Evolutionary conservation across 2,329 filamentous ascomycete species (phyloP), one percentile per base, ranked within the genome.

Genomic region (Colletotrichum costaricense): DNA sequence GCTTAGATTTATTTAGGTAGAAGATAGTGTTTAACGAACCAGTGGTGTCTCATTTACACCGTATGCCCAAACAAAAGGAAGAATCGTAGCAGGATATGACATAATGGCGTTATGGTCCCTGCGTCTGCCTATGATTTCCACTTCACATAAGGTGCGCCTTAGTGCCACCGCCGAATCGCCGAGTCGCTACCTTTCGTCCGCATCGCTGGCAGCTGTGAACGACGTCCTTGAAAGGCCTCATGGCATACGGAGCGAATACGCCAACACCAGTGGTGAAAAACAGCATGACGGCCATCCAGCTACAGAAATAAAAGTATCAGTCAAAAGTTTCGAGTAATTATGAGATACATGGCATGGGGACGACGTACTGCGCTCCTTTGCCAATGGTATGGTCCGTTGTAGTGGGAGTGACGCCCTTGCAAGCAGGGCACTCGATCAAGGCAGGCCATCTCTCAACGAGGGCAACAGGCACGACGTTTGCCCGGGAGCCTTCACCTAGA

Each of bases 251-350:
- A 8, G 73, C 46, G 54, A 74, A 71, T 8, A 69, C 63, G 7
- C 70, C 70, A 12, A 75, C 11, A 1, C 57, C 73, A 22, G 73
- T 75, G n/a, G 62, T 64, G 66, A 59, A 67, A 24, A 75, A 75
- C 58, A 75, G 57, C 55, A 75, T 63, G 11, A 57, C 63, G 7
- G 73, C 73, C 73, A 75, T 74, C 62, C 64, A 63, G 67, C 71
- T 75, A n/a, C 1, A 35, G 2, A n/a, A 4, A 24, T 16, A 7
- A 58, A 35, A 12, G 33, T 35, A n/a, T 30, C 14, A n/a, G 38
- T 30, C 5, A 26, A 49, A 9, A 1, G 1, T 16, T 16, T 42
- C 38, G 3, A 42, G 14, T 42, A 24, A 24, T 16, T 1, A 6
- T 19, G 26, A 33, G n/a, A 26, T 4, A 3, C 1, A 52, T 6